Evolutionary conservation across 805 yeast genomes (phyloP), one percentile per base, ranked within the genome.

Genomic region (Soucietia sequanensis): DNA sequence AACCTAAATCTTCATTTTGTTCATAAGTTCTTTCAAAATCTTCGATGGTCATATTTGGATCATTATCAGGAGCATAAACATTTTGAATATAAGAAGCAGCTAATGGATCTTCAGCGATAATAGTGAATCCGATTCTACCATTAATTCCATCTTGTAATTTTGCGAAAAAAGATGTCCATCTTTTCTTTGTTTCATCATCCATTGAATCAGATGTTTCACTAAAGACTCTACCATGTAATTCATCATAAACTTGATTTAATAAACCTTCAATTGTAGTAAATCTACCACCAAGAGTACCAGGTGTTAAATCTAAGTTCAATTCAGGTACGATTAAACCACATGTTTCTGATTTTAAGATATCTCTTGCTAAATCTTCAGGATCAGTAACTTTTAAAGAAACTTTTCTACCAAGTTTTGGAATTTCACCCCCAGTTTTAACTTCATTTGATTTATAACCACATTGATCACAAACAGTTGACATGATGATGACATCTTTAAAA

Each of bases 401-500:
- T 42, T 72, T 80, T 44, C 80, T 80, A 42, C 97, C 99, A 58
- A 80, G 73, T 3, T 70, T 83, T 21, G 99, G 97, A 31, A 93
- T 83, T 6, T 84, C 95, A 50, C 99, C 99, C 40, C 99, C 99
- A 4, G 99, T 93, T 67, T 91, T 93, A 45, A 93, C 99, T 62
- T 93, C 99, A 58, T 93, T 93, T 12, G 95, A 86, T 66, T 87
- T 91, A 65, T 85, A 93, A 23, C 98, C 99, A 66, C 99, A 93
- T 43, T 77, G 65, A 21, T 82, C 90, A 67, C 99, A 93, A 1
- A 78, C 81, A 1, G 99, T 93, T 31, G 95, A 84, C 99, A 93
- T 93, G 50, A 93, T 78, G 40, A 93, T 84, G 26, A 93, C 99
- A 47, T 93, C 98, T 65, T 91, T 90, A 76, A 93, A 93, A 65